Conservation (phyloP, 208 protist genomes). For the Acanthamoeba castellanii region DNA sequence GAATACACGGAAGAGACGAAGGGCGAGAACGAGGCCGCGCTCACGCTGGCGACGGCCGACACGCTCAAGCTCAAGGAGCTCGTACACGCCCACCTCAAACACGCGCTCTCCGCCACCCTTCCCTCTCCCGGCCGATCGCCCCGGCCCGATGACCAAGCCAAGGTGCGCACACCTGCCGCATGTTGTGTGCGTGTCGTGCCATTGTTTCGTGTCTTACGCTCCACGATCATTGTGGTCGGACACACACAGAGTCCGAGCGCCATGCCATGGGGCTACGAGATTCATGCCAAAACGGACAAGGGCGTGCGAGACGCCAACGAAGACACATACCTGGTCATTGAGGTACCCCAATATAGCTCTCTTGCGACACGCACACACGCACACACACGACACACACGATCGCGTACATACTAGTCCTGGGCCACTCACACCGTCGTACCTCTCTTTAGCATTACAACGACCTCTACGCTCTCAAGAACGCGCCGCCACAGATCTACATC, state of each 20-base stretch:
- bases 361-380: background rate
- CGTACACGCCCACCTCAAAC: background rate
- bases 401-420: too few relatives aligned
- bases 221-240: background rate
- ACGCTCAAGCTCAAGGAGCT: slow-evolving; percentile 1
- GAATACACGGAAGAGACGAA: background rate
- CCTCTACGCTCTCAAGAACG: background rate
- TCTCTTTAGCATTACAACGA: slow-evolving; percentile 44
- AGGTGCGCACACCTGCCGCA: too few relatives aligned
- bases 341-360: background rate
- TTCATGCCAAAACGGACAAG: slow-evolving; percentile 20
- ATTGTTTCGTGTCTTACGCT: background rate
- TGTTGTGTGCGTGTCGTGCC: background rate
- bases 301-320: slow-evolving; percentile 49
- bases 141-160: background rate
- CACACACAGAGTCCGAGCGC: too few relatives aligned
- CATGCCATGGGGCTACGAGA: background rate
- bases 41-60: background rate
- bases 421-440: background rate
- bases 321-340: slow-evolving; percentile 35
- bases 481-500: slow-evolving; percentile 37
- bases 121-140: background rate
- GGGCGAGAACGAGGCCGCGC: background rate
- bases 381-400: too few relatives aligned
- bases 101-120: background rate